phyloP scores from a whole-genome alignment of 2,329 filamentous ascomycete species.

The Aspergillus costaricaensis region DNA sequence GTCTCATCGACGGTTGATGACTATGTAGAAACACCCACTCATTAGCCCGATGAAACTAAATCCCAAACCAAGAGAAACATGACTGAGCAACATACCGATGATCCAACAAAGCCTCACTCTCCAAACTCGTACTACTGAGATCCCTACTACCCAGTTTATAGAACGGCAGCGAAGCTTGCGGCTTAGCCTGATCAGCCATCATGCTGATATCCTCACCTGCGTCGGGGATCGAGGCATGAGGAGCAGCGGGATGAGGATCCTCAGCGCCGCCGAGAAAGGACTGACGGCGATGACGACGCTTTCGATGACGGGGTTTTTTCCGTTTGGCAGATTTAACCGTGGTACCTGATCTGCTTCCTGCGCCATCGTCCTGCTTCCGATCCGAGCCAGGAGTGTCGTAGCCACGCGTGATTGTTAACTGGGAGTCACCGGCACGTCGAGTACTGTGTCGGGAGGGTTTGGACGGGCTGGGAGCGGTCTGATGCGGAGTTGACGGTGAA shows the following conservation, averaged over 20 bases:
- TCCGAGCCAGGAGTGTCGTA: slow-evolving; percentile 18
- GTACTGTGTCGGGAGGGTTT: slow-evolving; percentile 11
- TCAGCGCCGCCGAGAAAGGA: slow-evolving; percentile 72
- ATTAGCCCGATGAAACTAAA: slow-evolving; percentile 4
- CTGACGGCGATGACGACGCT: slow-evolving; percentile 76
- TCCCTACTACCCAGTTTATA: slow-evolving; percentile 60
- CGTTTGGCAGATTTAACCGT: slow-evolving; percentile 31
- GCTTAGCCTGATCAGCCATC: slow-evolving; percentile 30
- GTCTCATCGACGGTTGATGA: slow-evolving; percentile 63
- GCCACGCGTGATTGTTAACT: slow-evolving; percentile 9
- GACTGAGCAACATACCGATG: slow-evolving; percentile 63
- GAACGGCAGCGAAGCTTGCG: slow-evolving; percentile 47
- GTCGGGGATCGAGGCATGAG: slow-evolving; percentile 51
- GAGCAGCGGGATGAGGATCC: slow-evolving; percentile 53
- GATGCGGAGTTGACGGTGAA: slow-evolving; percentile 19
- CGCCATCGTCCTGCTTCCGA: slow-evolving; percentile 23
- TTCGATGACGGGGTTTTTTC: slow-evolving; percentile 74
- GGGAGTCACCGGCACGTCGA: slow-evolving; percentile 7
- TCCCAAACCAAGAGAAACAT: background rate
- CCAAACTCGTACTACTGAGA: slow-evolving; percentile 80
- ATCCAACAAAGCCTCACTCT: slow-evolving; percentile 84
- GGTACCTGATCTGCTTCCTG: slow-evolving; percentile 22
- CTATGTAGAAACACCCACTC: slow-evolving; percentile 38
- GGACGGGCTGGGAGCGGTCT: slow-evolving; percentile 12
- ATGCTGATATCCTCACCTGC: slow-evolving; percentile 29